Evolutionary conservation across 441 rosid genomes (phyloP), one percentile per base, ranked within the genome.

Genomic region (Brassica hybrid): DNA sequence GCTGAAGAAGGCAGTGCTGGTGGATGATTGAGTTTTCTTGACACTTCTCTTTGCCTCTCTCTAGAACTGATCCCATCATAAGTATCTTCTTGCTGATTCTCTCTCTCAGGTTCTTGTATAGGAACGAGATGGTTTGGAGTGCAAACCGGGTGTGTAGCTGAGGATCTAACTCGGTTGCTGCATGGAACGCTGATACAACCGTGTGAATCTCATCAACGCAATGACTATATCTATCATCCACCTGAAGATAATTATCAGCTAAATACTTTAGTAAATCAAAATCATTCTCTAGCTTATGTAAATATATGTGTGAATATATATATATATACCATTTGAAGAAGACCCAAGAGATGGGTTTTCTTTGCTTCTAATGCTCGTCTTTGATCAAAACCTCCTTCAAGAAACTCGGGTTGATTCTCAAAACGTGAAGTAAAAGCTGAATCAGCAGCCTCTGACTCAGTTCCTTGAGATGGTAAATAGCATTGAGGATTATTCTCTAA

Each of bases 161-260:
- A 0, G 97, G 99, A 43, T 93, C 91, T 83, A 91, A 76, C 77
- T 93, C 97, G 0, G 97, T 93, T 23, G 94, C 98, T 2, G 97
- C 98, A 32, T 95, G 96, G 82, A 95, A 95, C 0, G 99, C 97
- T 13, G 96, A 93, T 75, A 95, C 73, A 69, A 91, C 93, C 2
- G 93, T 95, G 62, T 95, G 97, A 77, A 93, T 85, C 86, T 95
- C 98, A 69, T 89, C 97, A 82, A 88, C 69, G 79, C 97, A 91
- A 63, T 89, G 97, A 78, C 77, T 91, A 77, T 89, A 90, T 72
- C 82, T 85, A 60, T 90, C 94, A 73, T 95, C 99, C 60, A 95
- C 98, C 99, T 95, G 83, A 13, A 73, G 32, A 59, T 12, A 75
- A 12, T 12, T 0, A 72, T 34, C 58, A 66, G 65, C 69, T 14